Base-by-base conservation (phyloP, 2,329 filamentous ascomycete genomes). In the Ascochyta koolunga region DNA sequence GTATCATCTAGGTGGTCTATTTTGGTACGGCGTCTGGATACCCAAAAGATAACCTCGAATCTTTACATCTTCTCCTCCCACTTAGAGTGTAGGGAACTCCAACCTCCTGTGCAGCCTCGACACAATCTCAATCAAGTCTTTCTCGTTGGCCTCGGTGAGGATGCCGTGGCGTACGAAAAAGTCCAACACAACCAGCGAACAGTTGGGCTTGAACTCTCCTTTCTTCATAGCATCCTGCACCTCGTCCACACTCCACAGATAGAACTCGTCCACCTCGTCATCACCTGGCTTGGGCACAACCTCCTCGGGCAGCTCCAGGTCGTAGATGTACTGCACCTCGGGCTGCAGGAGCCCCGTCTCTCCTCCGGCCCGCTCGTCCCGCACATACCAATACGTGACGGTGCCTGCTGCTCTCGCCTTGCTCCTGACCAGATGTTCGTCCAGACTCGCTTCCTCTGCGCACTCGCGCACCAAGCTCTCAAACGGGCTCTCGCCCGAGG, bases 181-280 rank as follows among this genome's bases (percentile, higher is more conserved):
- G 73, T 98, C 92, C 39, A 97, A 76, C 71, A 95, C 78, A 41
- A 96, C 85, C 53, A 95, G 73, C 13, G 90, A 89, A 75, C 93
- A 97, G 73, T 98, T 98, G 2, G 93, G 89, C 80, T 99, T 99
- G 80, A 93, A 99, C 64, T 88, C 84, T 13, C 90, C 91, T 46
- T 80, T 78, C 15, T 81, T 82, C 68, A 99, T 78, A 38, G 88
- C 86, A 52, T 81, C 79, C 73, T 87, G 84, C 38, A 96, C 85
- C 75, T 96, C 84, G n/a, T 89, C 84, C 35, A 97, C 82, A 1
- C 83, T 86, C 83, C 86, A 87, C 53, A 97, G 80, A 69, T 86
- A 83, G 72, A 98, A 98, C 57, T 86, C 85, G 68, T 92, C 90
- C 4, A 96, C 95, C 78, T 99, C 95, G 47, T 89, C 87, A 73